These are phyloP conservation scores for Monosporozyma servazzii DNA, from an alignment of 805 yeast species.

Conservation along the genomic window DNA sequence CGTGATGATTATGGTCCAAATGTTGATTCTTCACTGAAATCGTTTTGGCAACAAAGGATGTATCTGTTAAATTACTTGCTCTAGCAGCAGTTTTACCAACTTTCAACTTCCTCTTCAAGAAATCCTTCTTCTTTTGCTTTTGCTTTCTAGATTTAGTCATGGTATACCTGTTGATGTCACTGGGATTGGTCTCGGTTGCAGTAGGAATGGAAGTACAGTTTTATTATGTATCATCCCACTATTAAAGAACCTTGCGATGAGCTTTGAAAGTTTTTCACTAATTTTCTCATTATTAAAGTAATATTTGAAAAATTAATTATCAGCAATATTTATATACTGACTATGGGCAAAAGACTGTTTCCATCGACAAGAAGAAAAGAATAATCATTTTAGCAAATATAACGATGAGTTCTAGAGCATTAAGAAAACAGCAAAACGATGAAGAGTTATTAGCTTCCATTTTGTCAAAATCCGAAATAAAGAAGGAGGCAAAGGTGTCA, in stretches of 20 bases:
- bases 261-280: constrained; percentile 1
- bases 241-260: constrained; percentile 1
- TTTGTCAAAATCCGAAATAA: constrained; percentile 5
- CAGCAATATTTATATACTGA: background rate
- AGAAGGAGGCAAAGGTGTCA: background rate
- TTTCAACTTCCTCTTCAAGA: constrained; percentile 59
- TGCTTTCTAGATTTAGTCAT: constrained; percentile 32
- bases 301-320: background rate
- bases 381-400: background rate
- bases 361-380: too few species aligned
- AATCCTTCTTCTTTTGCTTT: constrained; percentile 37
- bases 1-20: constrained; percentile 27
- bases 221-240: background rate
- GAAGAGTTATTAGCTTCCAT: constrained; percentile 21
- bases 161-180: background rate
- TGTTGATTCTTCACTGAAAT: constrained; percentile 28
- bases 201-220: background rate
- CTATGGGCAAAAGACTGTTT: too few species aligned
- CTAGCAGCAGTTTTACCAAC: constrained; percentile 78
- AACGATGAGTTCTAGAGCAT: constrained; percentile 30
- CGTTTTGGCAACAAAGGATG: constrained; percentile 66
- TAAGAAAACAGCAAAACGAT: constrained; percentile 29
- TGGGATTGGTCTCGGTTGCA: too few species aligned
- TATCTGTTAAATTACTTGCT: constrained; percentile 72
- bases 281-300: background rate